Base-by-base conservation (phyloP, 192 early-diverging fungal genomes). In the Linnemannia exigua region DNA sequence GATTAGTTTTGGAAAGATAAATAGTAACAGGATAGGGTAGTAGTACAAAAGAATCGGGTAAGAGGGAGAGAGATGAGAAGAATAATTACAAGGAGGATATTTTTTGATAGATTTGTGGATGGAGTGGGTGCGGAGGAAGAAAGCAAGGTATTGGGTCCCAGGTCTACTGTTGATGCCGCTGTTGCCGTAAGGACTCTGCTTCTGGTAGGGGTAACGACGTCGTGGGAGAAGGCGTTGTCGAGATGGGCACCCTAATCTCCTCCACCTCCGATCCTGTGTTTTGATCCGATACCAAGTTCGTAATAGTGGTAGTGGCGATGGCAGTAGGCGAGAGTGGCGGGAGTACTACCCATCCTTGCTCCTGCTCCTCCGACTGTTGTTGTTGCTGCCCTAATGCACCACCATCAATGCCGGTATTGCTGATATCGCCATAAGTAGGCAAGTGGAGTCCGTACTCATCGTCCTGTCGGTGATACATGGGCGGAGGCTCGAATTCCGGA, bases 401-500 rank as follows among this genome's bases (percentile, higher is more conserved):
- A 31, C 58, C 22, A 31, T 12, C 28, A 15, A n/a, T 50, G 48
- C 48, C 17, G 15, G 6, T 31, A 25, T 71, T 28, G 44, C 38
- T 71, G 44, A 38, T 48, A 28, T 71, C 70, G 70, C 70, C 70
- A 46, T 71, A 71, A 6, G 70, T 48, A 6, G 70, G 70, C 14
- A 71, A 44, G 25, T 28, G 14, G 25, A 20, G 46, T 48, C 70
- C 70, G 25, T 71, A 3, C 11, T 63, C 58, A 31, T 31, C 28
- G 28, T 63, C 58, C 58, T 63, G 58, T 9, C 58, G 37, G 25
- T 71, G 70, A 14, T 71, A 71, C 70, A 71, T 71, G 70, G 70
- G 70, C 12, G 70, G 70, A 15, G 70, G 70, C 4, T 71, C 70
- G 25, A 71, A 71, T 28, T 71, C 70, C 15, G 70, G 70, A 16